Conservation (phyloP, 139 green algal species). For the Chlamydomonas sp. region DNA sequence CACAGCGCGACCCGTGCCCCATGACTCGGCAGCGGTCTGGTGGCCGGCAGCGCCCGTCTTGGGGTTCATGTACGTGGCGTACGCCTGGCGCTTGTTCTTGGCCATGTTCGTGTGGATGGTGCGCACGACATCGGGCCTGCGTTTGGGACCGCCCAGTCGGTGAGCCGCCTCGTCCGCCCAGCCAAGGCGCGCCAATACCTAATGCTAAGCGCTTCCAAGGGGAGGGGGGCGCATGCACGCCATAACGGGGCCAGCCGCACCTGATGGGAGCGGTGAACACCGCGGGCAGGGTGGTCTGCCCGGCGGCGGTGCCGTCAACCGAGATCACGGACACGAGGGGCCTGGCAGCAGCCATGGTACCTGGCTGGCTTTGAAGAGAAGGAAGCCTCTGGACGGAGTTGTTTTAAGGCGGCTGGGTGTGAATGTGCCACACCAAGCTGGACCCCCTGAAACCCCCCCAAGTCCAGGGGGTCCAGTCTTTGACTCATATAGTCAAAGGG, state of each 20-base stretch:
- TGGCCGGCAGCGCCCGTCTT: too few species aligned
- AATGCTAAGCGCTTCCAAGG: too few species aligned
- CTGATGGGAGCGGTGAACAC: slow-evolving; percentile 89
- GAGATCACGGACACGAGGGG: slow-evolving; percentile 82
- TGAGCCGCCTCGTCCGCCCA: too few species aligned
- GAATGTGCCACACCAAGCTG: too few species aligned
- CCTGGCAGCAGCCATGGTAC: slow-evolving; percentile 63
- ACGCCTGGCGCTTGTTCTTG: slow-evolving; percentile 97
- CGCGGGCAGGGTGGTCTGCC: slow-evolving; percentile 73
- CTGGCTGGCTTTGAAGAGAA: too few species aligned
- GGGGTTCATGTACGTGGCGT: slow-evolving; percentile 84
- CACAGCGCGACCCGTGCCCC: slow-evolving; percentile 96
- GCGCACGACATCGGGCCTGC: slow-evolving; percentile 77
- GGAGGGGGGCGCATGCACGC: too few species aligned
- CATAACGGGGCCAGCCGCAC: neutral
- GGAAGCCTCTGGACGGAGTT: too few species aligned
- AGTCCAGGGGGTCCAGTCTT: too few species aligned
- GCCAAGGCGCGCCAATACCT: too few species aligned
- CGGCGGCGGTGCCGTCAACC: slow-evolving; percentile 52
- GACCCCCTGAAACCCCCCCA: too few species aligned
- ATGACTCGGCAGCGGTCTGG: slow-evolving; percentile 97
- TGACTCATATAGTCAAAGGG: too few species aligned
- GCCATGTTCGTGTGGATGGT: slow-evolving; percentile 87
- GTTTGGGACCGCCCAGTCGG: neutral
- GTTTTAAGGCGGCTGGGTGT: too few species aligned